Conservation (phyloP, 2,329 filamentous ascomycete genomes). For the Diaporthe helianthi region DNA sequence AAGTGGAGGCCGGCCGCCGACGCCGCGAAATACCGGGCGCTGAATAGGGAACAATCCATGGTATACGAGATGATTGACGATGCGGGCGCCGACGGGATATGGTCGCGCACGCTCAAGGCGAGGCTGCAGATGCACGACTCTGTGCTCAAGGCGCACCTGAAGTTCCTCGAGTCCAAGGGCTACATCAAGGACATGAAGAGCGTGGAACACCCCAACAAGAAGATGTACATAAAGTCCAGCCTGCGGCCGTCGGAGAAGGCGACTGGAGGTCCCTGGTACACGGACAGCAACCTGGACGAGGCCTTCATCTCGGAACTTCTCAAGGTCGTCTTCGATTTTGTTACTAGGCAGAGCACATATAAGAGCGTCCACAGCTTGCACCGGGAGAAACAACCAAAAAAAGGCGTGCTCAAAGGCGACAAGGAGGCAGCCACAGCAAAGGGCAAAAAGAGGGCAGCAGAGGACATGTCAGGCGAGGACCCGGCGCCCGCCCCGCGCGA, state of each 20-base stretch:
- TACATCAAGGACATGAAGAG: conserved; percentile 91
- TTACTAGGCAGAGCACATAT: conserved; percentile 76
- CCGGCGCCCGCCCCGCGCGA: conserved; percentile 38
- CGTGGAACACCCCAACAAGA: conserved; percentile 87
- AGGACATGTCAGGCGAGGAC: conserved; percentile 51
- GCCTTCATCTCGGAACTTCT: conserved; percentile 84
- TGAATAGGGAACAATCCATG: conserved; percentile 77
- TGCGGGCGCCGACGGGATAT: conserved; percentile 84
- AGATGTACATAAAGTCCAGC: conserved; percentile 93
- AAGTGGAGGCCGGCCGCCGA: conserved; percentile 65
- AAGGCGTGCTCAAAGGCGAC: conserved; percentile 60
- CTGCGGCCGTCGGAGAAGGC: conserved; percentile 88
- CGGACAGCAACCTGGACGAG: conserved; percentile 86
- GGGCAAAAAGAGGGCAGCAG: conserved; percentile 60
- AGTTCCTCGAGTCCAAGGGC: conserved; percentile 80
- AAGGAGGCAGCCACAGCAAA: conserved; percentile 41
- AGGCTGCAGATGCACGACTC: conserved; percentile 85
- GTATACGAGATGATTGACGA: conserved; percentile 92
- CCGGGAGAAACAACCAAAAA: conserved; percentile 58
- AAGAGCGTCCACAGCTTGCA: conserved; percentile 49
- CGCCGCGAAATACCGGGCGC: conserved; percentile 62
- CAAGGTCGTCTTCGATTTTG: conserved; percentile 74
- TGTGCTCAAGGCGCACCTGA: conserved; percentile 80
- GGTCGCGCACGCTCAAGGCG: conserved; percentile 84
- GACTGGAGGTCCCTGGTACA: conserved; percentile 94